These are phyloP conservation scores for Alternaria sp. DNA, from an alignment of 2,329 filamentous ascomycete species.

Conservation along the genomic window DNA sequence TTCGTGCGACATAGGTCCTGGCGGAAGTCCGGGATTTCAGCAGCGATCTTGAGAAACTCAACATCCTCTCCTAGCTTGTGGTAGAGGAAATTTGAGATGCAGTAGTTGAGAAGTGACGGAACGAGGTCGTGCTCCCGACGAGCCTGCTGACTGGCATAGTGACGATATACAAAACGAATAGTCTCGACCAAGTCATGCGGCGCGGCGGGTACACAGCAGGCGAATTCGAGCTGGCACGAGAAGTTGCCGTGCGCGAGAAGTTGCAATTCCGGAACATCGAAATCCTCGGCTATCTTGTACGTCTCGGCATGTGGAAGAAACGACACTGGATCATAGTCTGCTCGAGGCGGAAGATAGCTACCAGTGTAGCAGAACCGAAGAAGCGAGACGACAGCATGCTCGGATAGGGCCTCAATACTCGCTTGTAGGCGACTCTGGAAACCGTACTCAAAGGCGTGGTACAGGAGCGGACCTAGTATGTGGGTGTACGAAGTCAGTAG, in stretches of 20 bases:
- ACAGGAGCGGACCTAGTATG: constrained; percentile 42
- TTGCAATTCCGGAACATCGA: constrained; percentile 49
- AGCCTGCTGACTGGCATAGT: constrained; percentile 31
- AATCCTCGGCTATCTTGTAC: constrained; percentile 51
- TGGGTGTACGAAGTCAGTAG: neutral
- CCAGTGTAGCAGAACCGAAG: constrained; percentile 53
- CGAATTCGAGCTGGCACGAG: constrained; percentile 47
- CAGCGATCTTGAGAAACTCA: constrained; percentile 48
- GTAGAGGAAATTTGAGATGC: constrained; percentile 47
- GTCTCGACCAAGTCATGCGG: constrained; percentile 50
- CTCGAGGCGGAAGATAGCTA: constrained; percentile 40
- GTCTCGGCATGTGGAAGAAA: constrained; percentile 52
- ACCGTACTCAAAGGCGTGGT: constrained; percentile 49
- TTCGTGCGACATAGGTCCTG: constrained; percentile 50
- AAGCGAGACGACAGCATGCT: constrained; percentile 44
- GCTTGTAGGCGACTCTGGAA: constrained; percentile 38
- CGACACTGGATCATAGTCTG: constrained; percentile 32
- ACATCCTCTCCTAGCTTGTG: constrained; percentile 46
- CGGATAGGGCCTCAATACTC: constrained; percentile 48
- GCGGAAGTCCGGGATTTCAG: constrained; percentile 48
- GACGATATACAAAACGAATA: constrained; percentile 46
- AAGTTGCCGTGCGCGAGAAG: constrained; percentile 50
- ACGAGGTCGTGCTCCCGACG: constrained; percentile 39
- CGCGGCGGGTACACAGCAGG: constrained; percentile 46
- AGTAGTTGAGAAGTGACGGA: constrained; percentile 53